phyloP scores from a whole-genome alignment of 2,329 filamentous ascomycete genomes.

The Arthrobotrys musiformis region DNA sequence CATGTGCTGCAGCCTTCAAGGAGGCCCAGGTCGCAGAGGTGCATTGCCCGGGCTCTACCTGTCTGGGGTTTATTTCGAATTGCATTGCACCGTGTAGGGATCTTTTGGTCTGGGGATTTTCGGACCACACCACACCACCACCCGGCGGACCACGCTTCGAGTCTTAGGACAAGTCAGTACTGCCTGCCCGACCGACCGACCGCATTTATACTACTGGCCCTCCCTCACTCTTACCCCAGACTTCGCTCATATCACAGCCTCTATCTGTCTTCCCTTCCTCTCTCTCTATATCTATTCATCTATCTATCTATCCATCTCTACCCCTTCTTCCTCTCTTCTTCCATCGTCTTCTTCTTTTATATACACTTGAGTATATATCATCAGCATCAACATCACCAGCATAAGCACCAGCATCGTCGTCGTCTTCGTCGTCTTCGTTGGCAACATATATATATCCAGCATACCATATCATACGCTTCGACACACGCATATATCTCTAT shows the following conservation, averaged over 20 bases:
- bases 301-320: neutral
- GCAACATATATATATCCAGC: neutral
- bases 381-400: no score
- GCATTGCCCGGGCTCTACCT: slow-evolving; percentile 47
- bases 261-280: neutral
- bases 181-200: slow-evolving; percentile 28
- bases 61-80: slow-evolving; percentile 35
- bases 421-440: neutral
- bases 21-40: slow-evolving; percentile 29
- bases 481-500: neutral
- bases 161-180: slow-evolving; percentile 52
- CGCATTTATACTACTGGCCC: slow-evolving; percentile 52
- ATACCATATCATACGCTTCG: neutral
- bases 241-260: slow-evolving; percentile 18
- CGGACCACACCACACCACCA: slow-evolving; percentile 52
- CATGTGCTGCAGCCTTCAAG: slow-evolving; percentile 55
- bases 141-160: slow-evolving; percentile 38
- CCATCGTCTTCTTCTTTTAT: neutral
- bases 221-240: slow-evolving; percentile 54
- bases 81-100: slow-evolving; percentile 42
- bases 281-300: neutral
- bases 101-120: slow-evolving; percentile 43
- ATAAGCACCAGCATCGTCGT: neutral
- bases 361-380: neutral
- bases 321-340: neutral